These are phyloP conservation scores for Raddia distichophylla DNA, from an alignment of 176 grass and related monocot species.

Conservation along the genomic window DNA sequence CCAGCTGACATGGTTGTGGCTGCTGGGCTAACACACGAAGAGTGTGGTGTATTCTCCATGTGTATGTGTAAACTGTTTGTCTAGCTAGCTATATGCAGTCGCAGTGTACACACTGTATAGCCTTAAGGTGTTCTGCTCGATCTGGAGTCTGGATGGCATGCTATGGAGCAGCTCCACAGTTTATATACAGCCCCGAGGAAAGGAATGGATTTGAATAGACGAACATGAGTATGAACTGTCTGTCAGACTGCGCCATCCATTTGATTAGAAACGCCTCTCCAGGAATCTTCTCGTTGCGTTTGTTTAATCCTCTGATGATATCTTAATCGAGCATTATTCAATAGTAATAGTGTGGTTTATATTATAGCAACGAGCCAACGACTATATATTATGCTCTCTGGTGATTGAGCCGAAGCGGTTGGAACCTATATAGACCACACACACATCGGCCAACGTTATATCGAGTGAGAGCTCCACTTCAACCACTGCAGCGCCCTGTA, in stretches of 20 bases:
- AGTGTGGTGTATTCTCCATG: constrained; percentile 45
- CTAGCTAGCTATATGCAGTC: neutral
- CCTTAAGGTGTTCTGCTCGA: neutral
- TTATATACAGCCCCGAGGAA: constrained; percentile 43
- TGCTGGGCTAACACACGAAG: constrained; percentile 45
- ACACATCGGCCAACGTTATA: neutral
- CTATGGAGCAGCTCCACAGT: neutral
- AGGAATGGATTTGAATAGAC: constrained; percentile 3
- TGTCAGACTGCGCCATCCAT: constrained; percentile 27
- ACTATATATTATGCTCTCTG: neutral
- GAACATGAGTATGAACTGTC: constrained; percentile 47
- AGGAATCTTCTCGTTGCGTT: constrained; percentile 45
- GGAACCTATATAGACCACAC: constrained; percentile 9
- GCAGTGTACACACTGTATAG: neutral
- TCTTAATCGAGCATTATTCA: constrained; percentile 7
- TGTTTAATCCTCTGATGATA: constrained; percentile 22
- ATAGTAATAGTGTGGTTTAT: neutral
- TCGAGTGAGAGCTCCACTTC: constrained; percentile 33
- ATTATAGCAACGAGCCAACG: neutral
- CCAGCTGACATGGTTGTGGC: constrained; percentile 35
- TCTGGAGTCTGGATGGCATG: neutral
- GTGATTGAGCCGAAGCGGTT: constrained; percentile 26
- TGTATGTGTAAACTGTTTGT: neutral
- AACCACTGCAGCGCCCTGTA: constrained; percentile 6
- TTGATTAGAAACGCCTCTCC: neutral